phyloP scores from a whole-genome alignment of 2,329 filamentous ascomycete species.

The Ascochyta koolunga region DNA sequence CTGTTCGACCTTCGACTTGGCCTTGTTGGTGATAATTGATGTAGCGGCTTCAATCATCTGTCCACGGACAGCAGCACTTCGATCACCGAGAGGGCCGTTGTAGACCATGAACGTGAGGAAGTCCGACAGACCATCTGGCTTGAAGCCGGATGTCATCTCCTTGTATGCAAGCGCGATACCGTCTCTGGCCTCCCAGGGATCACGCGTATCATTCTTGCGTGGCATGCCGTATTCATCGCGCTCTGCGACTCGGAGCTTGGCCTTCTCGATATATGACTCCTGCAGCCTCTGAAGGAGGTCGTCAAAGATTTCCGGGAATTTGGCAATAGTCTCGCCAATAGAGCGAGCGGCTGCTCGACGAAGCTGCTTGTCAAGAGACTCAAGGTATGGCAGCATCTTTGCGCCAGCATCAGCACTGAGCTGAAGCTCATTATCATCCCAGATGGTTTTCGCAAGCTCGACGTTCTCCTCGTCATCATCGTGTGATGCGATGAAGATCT shows the following conservation, averaged over 20 bases:
- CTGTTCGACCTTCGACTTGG: conserved; percentile 80
- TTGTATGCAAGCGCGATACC: conserved; percentile 88
- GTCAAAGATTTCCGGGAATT: conserved; percentile 65
- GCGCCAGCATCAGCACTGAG: conserved; percentile 69
- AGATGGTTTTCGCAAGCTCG: conserved; percentile 83
- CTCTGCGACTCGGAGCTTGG: conserved; percentile 81
- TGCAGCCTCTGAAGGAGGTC: conserved; percentile 70
- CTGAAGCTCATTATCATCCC: conserved; percentile 88
- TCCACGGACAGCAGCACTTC: conserved; percentile 74
- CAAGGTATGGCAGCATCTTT: conserved; percentile 77
- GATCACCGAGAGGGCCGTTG: conserved; percentile 84
- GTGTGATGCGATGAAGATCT: conserved; percentile 92
- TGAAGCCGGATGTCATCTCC: conserved; percentile 75
- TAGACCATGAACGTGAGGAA: conserved; percentile 88
- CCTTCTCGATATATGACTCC: conserved; percentile 74
- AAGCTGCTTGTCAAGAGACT: conserved; percentile 79
- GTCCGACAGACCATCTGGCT: conserved; percentile 70
- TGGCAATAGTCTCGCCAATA: conserved; percentile 73
- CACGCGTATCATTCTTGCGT: conserved; percentile 81
- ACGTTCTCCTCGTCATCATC: conserved; percentile 89
- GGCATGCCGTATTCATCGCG: conserved; percentile 95
- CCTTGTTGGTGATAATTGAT: conserved; percentile 78
- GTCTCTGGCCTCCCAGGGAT: conserved; percentile 90
- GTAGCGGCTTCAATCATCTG: conserved; percentile 94
- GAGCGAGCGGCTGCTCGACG: conserved; percentile 82